Percentiles rank a stretch among this genome's conserved stretches.
These are phyloP conservation scores for Pugionium dolabratum DNA, from an alignment of 345 rosid genomes.

Conservation along the genomic window DNA sequence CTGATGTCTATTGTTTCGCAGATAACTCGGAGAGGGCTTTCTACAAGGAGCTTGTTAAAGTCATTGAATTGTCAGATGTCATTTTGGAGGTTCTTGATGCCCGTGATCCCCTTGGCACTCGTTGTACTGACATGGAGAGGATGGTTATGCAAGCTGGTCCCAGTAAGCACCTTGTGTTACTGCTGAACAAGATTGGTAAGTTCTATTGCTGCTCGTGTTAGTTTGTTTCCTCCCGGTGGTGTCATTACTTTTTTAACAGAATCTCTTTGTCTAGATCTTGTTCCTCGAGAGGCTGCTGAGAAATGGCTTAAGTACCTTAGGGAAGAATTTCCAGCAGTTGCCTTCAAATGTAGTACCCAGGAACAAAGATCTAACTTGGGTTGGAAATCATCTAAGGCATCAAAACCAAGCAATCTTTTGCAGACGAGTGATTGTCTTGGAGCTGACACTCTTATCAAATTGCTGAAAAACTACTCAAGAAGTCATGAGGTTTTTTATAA, in stretches of 20 bases:
- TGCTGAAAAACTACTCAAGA: constrained; percentile 91
- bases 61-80: constrained; percentile 88
- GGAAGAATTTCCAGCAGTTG: constrained; percentile 95
- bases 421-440: constrained; percentile 99
- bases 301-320: constrained; percentile 94
- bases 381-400: constrained; percentile 77
- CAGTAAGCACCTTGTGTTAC: constrained; percentile 76
- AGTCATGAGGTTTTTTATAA: constrained; percentile 63
- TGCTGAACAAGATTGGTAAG: constrained; percentile 88
- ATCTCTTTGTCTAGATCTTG: constrained; percentile 68
- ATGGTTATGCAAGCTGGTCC: constrained; percentile 86
- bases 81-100: constrained; percentile 96
- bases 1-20: constrained; percentile 37
- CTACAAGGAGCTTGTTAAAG: constrained; percentile 94
- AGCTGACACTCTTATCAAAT: constrained; percentile 87
- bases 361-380: constrained; percentile 91
- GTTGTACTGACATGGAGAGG: constrained; percentile 92
- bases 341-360: constrained; percentile 94
- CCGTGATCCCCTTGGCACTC: constrained; percentile 90
- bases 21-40: constrained; percentile 89
- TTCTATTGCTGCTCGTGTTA: constrained; percentile 1
- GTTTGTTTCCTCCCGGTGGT: neutral
- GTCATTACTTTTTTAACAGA: neutral
- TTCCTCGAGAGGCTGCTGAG: constrained; percentile 94
- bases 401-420: constrained; percentile 64